Conservation (phyloP, 2,329 filamentous ascomycete species). For the Aspergillus melleus region DNA sequence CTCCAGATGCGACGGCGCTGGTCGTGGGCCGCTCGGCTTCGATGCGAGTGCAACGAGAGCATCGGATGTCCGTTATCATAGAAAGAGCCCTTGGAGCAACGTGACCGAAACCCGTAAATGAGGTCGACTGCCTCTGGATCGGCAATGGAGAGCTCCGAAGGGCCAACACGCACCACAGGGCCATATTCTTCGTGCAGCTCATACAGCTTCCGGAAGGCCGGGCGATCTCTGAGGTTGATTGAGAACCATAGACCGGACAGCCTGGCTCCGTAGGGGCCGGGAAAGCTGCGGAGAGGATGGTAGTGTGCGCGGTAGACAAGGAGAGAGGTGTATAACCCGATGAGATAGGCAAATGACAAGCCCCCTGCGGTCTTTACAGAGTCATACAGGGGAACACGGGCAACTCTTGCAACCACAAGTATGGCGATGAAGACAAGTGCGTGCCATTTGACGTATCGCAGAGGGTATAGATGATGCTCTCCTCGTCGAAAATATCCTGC, state of each 20-base stretch:
- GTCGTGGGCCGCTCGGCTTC: conserved; percentile 40
- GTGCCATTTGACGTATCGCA: conserved; percentile 3
- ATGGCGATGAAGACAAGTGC: background rate
- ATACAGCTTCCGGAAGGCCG: conserved; percentile 12
- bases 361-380: background rate
- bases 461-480: conserved; percentile 16
- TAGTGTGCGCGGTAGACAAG: conserved; percentile 11
- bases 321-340: conserved; percentile 13
- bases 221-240: background rate
- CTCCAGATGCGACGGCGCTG: conserved; percentile 43
- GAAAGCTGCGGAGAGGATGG: conserved; percentile 17
- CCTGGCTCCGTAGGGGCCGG: conserved; percentile 32
- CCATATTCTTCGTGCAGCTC: conserved; percentile 37
- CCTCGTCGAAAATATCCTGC: background rate
- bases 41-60: conserved; percentile 40
- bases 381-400: background rate
- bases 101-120: conserved; percentile 40
- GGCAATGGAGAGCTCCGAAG: conserved; percentile 36
- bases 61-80: conserved; percentile 39
- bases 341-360: conserved; percentile 3
- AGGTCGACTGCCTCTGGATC: conserved; percentile 38
- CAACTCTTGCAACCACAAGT: background rate
- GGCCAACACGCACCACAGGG: conserved; percentile 37
- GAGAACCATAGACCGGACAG: conserved; percentile 30
- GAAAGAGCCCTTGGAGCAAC: conserved; percentile 44